Conservation (phyloP, 257 asterid genomes). For the Eucommia ulmoides region DNA sequence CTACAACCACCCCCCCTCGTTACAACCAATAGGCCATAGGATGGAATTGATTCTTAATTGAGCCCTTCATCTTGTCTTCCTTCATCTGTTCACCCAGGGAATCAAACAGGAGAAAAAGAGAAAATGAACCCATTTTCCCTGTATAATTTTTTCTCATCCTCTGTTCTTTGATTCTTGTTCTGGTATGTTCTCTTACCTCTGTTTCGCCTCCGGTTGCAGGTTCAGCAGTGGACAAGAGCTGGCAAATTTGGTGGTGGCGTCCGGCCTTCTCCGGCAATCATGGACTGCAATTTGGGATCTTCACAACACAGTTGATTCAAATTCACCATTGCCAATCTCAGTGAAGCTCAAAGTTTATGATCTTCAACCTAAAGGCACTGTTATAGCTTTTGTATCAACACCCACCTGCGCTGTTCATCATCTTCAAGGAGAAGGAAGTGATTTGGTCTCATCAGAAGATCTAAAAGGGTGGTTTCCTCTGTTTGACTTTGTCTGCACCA, state of each 20-base stretch:
- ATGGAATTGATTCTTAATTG: no score
- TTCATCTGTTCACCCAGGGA: no score
- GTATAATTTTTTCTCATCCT: no score
- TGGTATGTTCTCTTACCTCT: neutral
- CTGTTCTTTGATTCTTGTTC: neutral
- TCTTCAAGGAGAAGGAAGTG: conserved; percentile 2
- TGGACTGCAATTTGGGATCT: conserved; percentile 12
- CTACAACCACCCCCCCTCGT: no score
- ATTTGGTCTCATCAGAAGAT: conserved; percentile 10
- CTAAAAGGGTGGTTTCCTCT: neutral
- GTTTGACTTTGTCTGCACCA: conserved; percentile 14
- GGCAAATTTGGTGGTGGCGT: conserved; percentile 12
- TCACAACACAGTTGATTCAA: neutral
- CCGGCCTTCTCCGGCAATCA: conserved; percentile 14
- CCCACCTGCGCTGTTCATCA: conserved; percentile 5
- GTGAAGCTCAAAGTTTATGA: conserved; percentile 7
- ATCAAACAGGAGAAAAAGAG: no score
- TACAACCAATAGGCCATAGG: no score
- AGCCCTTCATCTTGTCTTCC: no score
- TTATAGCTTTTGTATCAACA: conserved; percentile 18
- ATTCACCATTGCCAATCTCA: neutral
- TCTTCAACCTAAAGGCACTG: conserved; percentile 7
- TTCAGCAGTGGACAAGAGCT: conserved; percentile 20
- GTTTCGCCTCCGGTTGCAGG: conserved; percentile 1
- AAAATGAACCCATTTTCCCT: no score